Evolutionary conservation across 129 eudicot species (phyloP).

Genomic region (Ambrosia trifida): DNA sequence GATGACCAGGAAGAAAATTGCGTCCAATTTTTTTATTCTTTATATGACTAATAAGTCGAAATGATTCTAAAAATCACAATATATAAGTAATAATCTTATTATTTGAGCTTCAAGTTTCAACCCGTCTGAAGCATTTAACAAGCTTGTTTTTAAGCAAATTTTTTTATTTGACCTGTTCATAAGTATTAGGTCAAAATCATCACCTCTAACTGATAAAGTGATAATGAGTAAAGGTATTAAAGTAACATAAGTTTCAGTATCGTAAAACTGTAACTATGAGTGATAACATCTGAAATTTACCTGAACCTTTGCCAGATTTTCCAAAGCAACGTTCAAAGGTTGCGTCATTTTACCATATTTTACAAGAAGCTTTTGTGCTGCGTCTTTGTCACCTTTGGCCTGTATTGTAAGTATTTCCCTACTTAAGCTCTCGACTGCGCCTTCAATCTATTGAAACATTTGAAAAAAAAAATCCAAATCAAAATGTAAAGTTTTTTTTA

Average conservation of each 20-base stretch:
- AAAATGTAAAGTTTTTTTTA: not conserved
- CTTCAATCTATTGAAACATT: conserved; percentile 55
- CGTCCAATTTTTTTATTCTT: not conserved
- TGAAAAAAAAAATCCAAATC: conserved; percentile 9
- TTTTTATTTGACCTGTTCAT: not conserved
- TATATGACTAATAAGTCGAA: too few species aligned
- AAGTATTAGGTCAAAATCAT: not conserved
- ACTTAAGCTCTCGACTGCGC: conserved; percentile 77
- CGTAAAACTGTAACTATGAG: not conserved
- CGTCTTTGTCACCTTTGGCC: conserved; percentile 83
- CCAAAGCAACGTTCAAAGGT: conserved; percentile 68
- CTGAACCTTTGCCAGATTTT: conserved; percentile 60
- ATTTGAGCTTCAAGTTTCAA: not conserved
- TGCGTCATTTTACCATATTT: conserved; percentile 64
- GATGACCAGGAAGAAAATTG: not conserved
- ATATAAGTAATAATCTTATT: not conserved
- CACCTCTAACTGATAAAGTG: not conserved
- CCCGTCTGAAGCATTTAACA: not conserved
- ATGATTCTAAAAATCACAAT: not conserved
- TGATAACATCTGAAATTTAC: conserved; percentile 33
- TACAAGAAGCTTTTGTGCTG: conserved; percentile 62
- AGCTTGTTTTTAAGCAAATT: not conserved
- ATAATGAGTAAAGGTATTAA: not conserved
- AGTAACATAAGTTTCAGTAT: not conserved
- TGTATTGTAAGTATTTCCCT: conserved; percentile 85